Evolutionary conservation across 441 rosid genomes (phyloP).

Genomic region (Arabidopsis hybrid): DNA sequence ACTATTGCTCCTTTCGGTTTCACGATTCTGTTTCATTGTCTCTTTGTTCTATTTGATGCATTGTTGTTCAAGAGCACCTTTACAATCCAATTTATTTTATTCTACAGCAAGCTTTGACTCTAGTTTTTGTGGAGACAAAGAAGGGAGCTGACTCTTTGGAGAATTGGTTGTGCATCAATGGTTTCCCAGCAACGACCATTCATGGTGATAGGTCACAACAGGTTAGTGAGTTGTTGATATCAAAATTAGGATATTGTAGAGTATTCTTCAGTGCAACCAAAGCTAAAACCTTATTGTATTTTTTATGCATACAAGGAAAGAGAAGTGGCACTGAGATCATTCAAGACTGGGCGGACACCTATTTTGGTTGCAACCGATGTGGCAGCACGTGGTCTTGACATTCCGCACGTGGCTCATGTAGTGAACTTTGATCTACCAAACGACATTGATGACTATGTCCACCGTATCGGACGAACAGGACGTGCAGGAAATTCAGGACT

Average conservation of each 20-base stretch:
- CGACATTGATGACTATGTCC: constrained; percentile 51
- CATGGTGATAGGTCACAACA: constrained; percentile 76
- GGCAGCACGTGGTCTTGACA: constrained; percentile 51
- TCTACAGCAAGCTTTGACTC: constrained; percentile 68
- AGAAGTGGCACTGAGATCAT: constrained; percentile 51
- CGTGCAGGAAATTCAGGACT: constrained; percentile 51
- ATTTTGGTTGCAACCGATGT: constrained; percentile 49
- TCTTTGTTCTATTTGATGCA: constrained; percentile 6
- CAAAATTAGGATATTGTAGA: background rate
- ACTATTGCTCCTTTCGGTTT: constrained; percentile 3
- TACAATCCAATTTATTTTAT: constrained; percentile 15
- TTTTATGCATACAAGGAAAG: constrained; percentile 45
- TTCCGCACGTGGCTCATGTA: constrained; percentile 51
- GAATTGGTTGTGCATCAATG: constrained; percentile 62
- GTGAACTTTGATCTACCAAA: constrained; percentile 51
- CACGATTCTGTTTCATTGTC: constrained; percentile 6
- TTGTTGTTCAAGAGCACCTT: constrained; percentile 23
- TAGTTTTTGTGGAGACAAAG: constrained; percentile 76
- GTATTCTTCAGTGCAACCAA: constrained; percentile 14
- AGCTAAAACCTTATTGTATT: constrained; percentile 21
- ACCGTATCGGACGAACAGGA: constrained; percentile 51
- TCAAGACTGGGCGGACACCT: constrained; percentile 49
- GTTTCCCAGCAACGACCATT: constrained; percentile 68
- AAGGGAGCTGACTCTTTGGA: constrained; percentile 69
- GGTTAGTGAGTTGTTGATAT: constrained; percentile 48